Conservation (phyloP, 2,329 filamentous ascomycete genomes). For the Lecanicillium sp. region DNA sequence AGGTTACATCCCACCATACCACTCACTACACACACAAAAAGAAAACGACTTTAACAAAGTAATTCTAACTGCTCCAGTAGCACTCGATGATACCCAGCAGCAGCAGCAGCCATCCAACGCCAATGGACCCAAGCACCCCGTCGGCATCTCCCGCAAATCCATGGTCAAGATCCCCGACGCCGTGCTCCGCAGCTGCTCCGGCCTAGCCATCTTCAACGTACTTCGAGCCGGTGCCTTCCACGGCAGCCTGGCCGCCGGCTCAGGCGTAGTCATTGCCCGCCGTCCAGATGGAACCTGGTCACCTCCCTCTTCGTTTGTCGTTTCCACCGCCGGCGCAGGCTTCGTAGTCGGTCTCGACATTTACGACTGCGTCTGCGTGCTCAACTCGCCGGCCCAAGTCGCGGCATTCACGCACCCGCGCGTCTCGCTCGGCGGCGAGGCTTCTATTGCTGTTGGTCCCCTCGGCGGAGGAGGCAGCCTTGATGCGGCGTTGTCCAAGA, state of each 20-base stretch:
- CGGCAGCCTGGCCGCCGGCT: slow-evolving; percentile 49
- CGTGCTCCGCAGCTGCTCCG: slow-evolving; percentile 46
- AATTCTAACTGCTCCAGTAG: slow-evolving; percentile 12
- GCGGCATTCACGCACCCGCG: slow-evolving; percentile 60
- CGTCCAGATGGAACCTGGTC: slow-evolving; percentile 57
- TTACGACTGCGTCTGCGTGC: slow-evolving; percentile 69
- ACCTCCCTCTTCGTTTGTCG: slow-evolving; percentile 62
- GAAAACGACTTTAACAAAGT: neutral
- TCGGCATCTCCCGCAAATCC: slow-evolving; percentile 22
- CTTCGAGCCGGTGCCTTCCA: slow-evolving; percentile 50
- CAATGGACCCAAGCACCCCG: slow-evolving; percentile 21
- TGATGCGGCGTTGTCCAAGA: slow-evolving; percentile 22
- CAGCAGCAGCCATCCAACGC: slow-evolving; percentile 11
- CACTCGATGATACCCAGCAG: slow-evolving; percentile 11
- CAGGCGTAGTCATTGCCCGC: slow-evolving; percentile 50
- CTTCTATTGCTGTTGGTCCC: slow-evolving; percentile 54
- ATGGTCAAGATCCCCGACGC: slow-evolving; percentile 29
- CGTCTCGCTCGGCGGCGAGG: slow-evolving; percentile 59
- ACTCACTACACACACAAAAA: neutral
- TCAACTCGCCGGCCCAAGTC: slow-evolving; percentile 60
- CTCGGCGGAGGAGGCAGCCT: slow-evolving; percentile 56
- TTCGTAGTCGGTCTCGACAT: slow-evolving; percentile 68
- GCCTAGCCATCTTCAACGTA: slow-evolving; percentile 56
- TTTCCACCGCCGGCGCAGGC: slow-evolving; percentile 61
- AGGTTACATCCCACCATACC: slow-evolving; percentile 5